phyloP scores from a whole-genome alignment of 306 rosid species.

The Cucurbita ficifolia region DNA sequence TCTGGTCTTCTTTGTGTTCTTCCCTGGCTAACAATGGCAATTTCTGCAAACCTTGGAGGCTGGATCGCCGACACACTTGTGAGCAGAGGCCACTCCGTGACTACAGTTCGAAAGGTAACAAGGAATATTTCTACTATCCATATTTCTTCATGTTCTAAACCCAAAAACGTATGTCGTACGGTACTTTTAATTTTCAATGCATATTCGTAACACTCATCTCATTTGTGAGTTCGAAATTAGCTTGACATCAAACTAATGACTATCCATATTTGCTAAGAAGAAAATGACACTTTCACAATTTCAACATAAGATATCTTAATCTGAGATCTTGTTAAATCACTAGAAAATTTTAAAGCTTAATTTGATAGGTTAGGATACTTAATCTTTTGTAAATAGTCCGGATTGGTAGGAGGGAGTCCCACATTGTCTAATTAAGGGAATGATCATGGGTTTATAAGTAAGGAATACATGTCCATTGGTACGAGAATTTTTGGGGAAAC shows the following conservation, averaged over 20 bases:
- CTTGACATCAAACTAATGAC: not conserved
- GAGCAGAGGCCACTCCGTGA: conserved; percentile 67
- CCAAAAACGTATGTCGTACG: not conserved
- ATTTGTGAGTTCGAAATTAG: not conserved
- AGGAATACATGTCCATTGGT: no score
- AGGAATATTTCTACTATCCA: not conserved
- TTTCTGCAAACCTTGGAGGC: conserved; percentile 91
- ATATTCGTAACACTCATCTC: not conserved
- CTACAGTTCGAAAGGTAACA: conserved; percentile 85
- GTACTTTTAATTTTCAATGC: not conserved
- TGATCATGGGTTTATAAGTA: no score
- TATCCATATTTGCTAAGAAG: no score
- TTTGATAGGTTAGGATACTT: not conserved
- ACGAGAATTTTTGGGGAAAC: no score
- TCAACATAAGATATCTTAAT: not conserved
- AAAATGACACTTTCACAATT: not conserved
- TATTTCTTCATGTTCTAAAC: not conserved
- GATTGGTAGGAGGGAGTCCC: no score
- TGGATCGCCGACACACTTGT: conserved; percentile 99
- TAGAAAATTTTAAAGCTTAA: not conserved
- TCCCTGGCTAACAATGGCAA: conserved; percentile 93
- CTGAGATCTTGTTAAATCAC: not conserved
- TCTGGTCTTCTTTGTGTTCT: conserved; percentile 80
- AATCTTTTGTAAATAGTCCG: not conserved
- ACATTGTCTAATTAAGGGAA: no score